Evolutionary conservation across 345 rosid species (phyloP).

Genomic region (Ceriops zippeliana): DNA sequence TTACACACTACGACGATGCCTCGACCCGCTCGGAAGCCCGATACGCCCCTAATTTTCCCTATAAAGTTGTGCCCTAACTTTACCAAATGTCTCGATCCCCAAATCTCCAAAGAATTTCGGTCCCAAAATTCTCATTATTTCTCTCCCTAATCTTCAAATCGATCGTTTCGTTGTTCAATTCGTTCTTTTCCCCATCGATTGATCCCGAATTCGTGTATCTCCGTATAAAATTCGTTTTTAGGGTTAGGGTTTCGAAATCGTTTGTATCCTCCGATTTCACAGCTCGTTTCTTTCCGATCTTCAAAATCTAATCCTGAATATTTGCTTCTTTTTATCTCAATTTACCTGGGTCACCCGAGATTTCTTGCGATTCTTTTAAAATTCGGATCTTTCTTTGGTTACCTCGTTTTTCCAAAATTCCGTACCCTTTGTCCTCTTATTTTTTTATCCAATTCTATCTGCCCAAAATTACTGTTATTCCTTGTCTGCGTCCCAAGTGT

Average conservation of each 20-base stretch:
- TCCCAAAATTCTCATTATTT: not conserved
- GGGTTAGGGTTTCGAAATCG: conserved; percentile 36
- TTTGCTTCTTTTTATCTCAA: not conserved
- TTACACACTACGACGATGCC: not conserved
- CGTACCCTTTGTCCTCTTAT: not conserved
- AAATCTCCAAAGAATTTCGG: conserved; percentile 1
- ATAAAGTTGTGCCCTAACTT: conserved; percentile 24
- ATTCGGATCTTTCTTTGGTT: not conserved
- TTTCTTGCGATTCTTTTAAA: not conserved
- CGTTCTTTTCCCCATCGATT: conserved; percentile 6
- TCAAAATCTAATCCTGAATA: not conserved
- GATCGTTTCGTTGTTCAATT: conserved; percentile 5
- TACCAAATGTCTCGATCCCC: not conserved
- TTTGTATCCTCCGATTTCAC: not conserved
- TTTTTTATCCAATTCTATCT: not conserved
- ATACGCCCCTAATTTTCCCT: not conserved
- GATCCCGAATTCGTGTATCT: conserved; percentile 6
- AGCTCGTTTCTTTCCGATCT: conserved; percentile 17
- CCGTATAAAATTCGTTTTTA: conserved; percentile 20
- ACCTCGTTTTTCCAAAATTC: not conserved
- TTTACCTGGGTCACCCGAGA: conserved; percentile 9
- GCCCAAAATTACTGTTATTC: no score
- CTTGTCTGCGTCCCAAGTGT: no score
- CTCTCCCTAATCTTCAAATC: not conserved
- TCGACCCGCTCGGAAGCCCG: conserved; percentile 7